phyloP scores from a whole-genome alignment of 2,329 filamentous ascomycete species.

The Pseudopyrenochaeta lycopersici region DNA sequence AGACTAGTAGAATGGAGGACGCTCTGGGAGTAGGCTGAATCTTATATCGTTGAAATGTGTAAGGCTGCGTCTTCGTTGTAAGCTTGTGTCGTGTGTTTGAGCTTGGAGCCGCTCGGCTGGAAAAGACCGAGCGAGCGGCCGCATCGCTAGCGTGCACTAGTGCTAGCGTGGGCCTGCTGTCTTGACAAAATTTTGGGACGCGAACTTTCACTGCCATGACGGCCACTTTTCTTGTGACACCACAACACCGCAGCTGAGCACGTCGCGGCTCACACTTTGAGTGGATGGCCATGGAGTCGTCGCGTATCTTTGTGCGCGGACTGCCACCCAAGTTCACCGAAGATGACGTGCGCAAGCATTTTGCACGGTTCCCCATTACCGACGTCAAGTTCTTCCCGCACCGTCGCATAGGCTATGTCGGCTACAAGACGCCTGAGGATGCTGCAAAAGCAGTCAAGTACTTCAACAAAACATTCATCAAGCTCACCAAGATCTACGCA shows the following conservation, averaged over 20 bases:
- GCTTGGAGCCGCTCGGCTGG: constrained; percentile 15
- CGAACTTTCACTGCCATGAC: constrained; percentile 5
- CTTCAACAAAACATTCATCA: constrained; percentile 94
- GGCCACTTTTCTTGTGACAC: neutral
- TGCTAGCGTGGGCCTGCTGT: constrained; percentile 6
- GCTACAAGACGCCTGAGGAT: constrained; percentile 84
- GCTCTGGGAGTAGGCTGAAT: neutral
- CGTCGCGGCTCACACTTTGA: constrained; percentile 16
- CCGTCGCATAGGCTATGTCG: constrained; percentile 93
- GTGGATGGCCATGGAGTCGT: constrained; percentile 70
- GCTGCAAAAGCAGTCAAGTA: constrained; percentile 88
- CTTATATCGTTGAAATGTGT: constrained; percentile 12
- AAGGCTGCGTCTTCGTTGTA: constrained; percentile 25
- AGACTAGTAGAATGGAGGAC: neutral
- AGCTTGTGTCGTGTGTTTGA: constrained; percentile 21
- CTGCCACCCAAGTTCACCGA: constrained; percentile 87
- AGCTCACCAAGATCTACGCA: constrained; percentile 92
- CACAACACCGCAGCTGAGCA: constrained; percentile 24
- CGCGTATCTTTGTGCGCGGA: constrained; percentile 75
- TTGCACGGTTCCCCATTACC: constrained; percentile 81
- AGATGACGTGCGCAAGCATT: constrained; percentile 88
- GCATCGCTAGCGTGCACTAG: constrained; percentile 9
- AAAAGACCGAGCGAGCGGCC: constrained; percentile 4
- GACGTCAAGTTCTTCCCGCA: constrained; percentile 92
- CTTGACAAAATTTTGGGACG: constrained; percentile 16